These are phyloP conservation scores for Lachnellula occidentalis DNA, from an alignment of 2,329 filamentous ascomycete genomes.

Conservation along the genomic window DNA sequence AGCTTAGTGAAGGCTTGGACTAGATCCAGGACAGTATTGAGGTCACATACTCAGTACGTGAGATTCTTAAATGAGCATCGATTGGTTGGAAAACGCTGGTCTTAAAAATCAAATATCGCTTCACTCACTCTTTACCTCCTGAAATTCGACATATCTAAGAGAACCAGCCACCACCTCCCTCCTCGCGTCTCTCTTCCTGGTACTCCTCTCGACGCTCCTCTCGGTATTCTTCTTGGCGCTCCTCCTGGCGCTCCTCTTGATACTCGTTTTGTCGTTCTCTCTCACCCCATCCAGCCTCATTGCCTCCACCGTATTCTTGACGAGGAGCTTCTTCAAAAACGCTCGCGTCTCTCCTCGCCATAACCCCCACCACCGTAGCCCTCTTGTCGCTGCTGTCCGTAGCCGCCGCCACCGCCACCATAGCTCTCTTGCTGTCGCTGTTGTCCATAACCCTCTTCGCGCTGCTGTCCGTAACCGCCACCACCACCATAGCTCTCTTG, in stretches of 20 bases:
- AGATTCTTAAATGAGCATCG: no score
- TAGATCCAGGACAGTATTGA: no score
- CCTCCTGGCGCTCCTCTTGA: not conserved
- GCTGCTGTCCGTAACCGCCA: conserved; percentile 27
- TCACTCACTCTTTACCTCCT: no score
- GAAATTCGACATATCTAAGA: conserved; percentile 5
- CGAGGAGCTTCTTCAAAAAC: conserved; percentile 9
- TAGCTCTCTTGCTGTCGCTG: no score
- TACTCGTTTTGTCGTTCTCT: not conserved
- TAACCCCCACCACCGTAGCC: conserved; percentile 4
- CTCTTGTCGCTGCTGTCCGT: no score
- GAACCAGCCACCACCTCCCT: conserved; percentile 16
- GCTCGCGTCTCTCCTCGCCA: conserved; percentile 19
- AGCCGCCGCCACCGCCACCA: no score
- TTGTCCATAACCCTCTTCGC: not conserved
- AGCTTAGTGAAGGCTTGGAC: no score
- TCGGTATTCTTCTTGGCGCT: not conserved
- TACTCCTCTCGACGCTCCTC: conserved; percentile 6
- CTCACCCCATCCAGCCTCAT: conserved; percentile 21
- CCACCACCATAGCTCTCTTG: conserved; percentile 11
- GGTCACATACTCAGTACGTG: no score
- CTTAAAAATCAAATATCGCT: no score
- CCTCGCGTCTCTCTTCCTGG: conserved; percentile 13
- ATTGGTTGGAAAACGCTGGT: no score
- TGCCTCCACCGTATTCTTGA: conserved; percentile 17